Evolutionary conservation across 345 rosid genomes (phyloP).

Genomic region (Eutrema japonicum): DNA sequence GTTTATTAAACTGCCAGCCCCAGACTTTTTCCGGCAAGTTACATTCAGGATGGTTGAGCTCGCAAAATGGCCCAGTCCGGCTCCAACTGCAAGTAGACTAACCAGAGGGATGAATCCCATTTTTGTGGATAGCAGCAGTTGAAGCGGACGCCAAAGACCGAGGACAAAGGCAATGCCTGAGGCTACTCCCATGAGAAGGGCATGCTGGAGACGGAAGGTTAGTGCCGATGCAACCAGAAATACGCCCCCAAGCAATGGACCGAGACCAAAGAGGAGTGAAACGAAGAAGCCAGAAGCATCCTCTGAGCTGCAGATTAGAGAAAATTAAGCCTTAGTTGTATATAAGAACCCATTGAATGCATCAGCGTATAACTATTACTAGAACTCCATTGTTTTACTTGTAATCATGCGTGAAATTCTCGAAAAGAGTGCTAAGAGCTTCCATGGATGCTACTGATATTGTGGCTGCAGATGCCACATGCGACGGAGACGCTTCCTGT

Average conservation of each 20-base stretch:
- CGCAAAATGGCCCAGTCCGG: conserved; percentile 57
- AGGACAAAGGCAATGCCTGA: conserved; percentile 95
- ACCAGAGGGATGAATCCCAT: conserved; percentile 73
- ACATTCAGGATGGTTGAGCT: conserved; percentile 64
- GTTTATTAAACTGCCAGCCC: conserved; percentile 55
- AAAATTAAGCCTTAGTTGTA: conserved; percentile 25
- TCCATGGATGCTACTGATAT: conserved; percentile 98
- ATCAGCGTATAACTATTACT: conserved; percentile 21
- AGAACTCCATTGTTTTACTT: conserved; percentile 56
- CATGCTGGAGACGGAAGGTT: conserved; percentile 81
- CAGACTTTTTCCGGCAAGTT: conserved; percentile 59
- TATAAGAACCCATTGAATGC: conserved; percentile 15
- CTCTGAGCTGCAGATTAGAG: conserved; percentile 71
- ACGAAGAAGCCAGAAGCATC: conserved; percentile 98
- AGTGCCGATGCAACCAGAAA: conserved; percentile 77
- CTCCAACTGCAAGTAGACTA: conserved; percentile 62
- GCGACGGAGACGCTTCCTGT: conserved; percentile 94
- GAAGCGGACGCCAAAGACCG: conserved; percentile 88
- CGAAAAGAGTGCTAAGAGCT: conserved; percentile 80
- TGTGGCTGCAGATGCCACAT: conserved; percentile 95
- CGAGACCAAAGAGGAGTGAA: conserved; percentile 95
- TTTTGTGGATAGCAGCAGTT: conserved; percentile 73
- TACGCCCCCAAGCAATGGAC: conserved; percentile 88
- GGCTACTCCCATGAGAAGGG: conserved; percentile 92
- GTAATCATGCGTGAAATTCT: conserved; percentile 83